These are phyloP conservation scores for Bretschneidera sinensis DNA, from an alignment of 345 rosid genomes.

Conservation along the genomic window DNA sequence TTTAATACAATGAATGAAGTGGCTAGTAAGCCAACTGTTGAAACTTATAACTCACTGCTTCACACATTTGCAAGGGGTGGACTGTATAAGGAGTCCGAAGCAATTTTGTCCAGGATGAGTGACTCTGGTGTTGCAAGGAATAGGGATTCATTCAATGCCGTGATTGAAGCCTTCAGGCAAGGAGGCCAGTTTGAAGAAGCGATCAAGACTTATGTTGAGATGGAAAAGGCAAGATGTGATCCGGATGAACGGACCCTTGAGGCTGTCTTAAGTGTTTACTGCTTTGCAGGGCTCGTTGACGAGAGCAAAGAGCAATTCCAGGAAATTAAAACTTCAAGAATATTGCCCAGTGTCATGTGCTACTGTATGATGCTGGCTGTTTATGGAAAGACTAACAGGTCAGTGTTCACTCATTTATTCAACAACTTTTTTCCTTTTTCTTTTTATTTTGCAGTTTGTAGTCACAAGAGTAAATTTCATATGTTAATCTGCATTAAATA, in stretches of 20 bases:
- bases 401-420: slow-evolving; percentile 26
- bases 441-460: background rate
- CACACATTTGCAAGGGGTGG: slow-evolving; percentile 88
- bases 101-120: slow-evolving; percentile 54
- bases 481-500: slow-evolving; percentile 7
- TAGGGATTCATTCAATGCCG: slow-evolving; percentile 77
- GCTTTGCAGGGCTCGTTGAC: slow-evolving; percentile 80
- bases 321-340: slow-evolving; percentile 76
- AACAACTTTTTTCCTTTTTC: slow-evolving; percentile 1
- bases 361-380: slow-evolving; percentile 95
- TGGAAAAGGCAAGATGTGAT: slow-evolving; percentile 81
- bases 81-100: slow-evolving; percentile 67
- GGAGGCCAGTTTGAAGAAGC: slow-evolving; percentile 93
- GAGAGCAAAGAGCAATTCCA: slow-evolving; percentile 90
- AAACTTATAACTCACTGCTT: slow-evolving; percentile 77
- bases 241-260: slow-evolving; percentile 90
- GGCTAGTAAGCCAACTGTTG: slow-evolving; percentile 67
- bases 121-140: slow-evolving; percentile 60
- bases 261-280: slow-evolving; percentile 79
- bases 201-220: slow-evolving; percentile 71
- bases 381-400: slow-evolving; percentile 79
- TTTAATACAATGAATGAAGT: slow-evolving; percentile 87
- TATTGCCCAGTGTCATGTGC: slow-evolving; percentile 80
- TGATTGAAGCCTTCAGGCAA: slow-evolving; percentile 89
- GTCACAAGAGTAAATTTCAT: background rate